These are phyloP conservation scores for Pelagophyceae sp. DNA, from an alignment of 352 stramenopile species.

Conservation along the genomic window DNA sequence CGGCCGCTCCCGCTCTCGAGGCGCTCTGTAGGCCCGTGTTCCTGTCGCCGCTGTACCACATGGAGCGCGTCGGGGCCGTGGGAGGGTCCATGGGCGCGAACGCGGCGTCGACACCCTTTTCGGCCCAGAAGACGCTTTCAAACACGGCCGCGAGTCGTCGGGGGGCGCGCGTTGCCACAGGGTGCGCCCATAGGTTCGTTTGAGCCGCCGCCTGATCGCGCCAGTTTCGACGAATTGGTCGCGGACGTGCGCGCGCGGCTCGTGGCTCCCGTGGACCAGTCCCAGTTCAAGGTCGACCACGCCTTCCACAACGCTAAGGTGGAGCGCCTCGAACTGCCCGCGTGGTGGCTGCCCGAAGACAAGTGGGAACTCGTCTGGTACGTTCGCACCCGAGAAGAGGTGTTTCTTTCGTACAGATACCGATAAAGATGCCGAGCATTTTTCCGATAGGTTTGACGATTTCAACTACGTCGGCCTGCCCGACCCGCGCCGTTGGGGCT, in stretches of 20 bases:
- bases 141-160: no score
- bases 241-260: no score
- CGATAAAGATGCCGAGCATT: neutral
- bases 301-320: neutral
- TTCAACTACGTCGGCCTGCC: slow-evolving; percentile 35
- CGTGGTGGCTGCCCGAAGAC: neutral
- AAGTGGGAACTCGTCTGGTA: slow-evolving; percentile 33
- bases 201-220: neutral
- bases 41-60: neutral
- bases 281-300: no score
- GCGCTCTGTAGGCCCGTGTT: slow-evolving; percentile 5
- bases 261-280: no score
- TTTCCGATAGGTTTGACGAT: neutral
- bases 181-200: neutral
- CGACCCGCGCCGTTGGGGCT: slow-evolving; percentile 34
- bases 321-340: neutral
- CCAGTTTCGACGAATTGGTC: no score
- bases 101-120: no score
- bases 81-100: neutral
- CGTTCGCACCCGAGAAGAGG: no score
- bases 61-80: neutral
- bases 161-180: no score
- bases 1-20: no score
- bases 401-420: no score
- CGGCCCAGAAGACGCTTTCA: no score